phyloP scores from a whole-genome alignment of 371 early-diverging fungal species.

The Conidiobolus incongruus region DNA sequence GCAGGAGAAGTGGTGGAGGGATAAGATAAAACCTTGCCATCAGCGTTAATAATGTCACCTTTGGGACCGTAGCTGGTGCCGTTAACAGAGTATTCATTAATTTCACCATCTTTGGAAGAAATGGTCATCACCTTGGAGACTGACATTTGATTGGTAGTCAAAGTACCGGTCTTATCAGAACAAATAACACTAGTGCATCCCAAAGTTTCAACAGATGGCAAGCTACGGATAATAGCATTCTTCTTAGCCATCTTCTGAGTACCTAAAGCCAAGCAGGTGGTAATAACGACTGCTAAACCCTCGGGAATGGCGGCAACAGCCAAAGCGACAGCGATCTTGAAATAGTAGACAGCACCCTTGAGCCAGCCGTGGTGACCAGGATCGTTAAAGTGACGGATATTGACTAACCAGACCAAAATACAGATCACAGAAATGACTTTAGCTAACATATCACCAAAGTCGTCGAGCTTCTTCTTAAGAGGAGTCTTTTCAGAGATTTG shows the following conservation, averaged over 20 bases:
- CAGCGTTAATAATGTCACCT: constrained; percentile 30
- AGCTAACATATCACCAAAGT: constrained; percentile 90
- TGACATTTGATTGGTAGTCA: constrained; percentile 96
- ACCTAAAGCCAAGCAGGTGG: constrained; percentile 89
- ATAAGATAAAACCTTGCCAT: constrained; percentile 18
- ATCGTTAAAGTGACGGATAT: constrained; percentile 85
- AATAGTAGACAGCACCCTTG: constrained; percentile 77
- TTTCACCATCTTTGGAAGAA: constrained; percentile 16
- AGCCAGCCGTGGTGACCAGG: constrained; percentile 76
- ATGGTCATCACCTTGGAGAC: constrained; percentile 39
- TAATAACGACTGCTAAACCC: constrained; percentile 92
- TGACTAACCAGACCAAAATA: constrained; percentile 89
- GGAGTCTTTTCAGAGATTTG: constrained; percentile 85
- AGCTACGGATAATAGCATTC: constrained; percentile 85
- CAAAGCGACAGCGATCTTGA: constrained; percentile 94
- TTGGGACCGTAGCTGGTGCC: constrained; percentile 72
- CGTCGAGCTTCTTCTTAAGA: constrained; percentile 80
- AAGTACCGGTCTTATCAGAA: constrained; percentile 96
- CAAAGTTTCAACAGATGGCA: constrained; percentile 88
- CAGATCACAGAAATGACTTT: constrained; percentile 87
- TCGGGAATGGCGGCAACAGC: constrained; percentile 99
- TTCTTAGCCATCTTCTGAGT: constrained; percentile 91
- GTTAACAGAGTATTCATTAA: constrained; percentile 42
- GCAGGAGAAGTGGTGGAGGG: constrained; percentile 22
- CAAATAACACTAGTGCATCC: constrained; percentile 94